phyloP scores from a whole-genome alignment of 2,329 filamentous ascomycete species.

The Emergomyces orientalis region DNA sequence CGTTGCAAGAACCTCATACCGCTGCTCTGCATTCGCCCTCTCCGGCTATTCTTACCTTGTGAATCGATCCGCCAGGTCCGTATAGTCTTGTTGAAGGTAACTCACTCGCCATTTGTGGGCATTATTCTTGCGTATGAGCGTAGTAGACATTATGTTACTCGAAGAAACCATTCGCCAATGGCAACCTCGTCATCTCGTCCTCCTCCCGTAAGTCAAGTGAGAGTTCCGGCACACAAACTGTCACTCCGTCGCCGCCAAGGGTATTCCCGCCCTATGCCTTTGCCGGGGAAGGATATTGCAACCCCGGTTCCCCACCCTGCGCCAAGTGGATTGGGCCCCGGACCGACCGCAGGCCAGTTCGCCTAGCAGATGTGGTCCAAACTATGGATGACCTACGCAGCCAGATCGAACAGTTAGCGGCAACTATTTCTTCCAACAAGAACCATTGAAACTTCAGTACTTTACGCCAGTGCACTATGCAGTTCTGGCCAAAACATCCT shows the following conservation, averaged over 20 bases:
- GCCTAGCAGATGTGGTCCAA: constrained; percentile 27
- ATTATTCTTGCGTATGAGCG: constrained; percentile 49
- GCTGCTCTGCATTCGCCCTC: constrained; percentile 46
- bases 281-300: background rate
- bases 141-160: constrained; percentile 24
- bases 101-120: constrained; percentile 49
- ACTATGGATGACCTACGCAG: constrained; percentile 27
- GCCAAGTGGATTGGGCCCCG: constrained; percentile 6
- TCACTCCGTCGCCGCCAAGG: constrained; percentile 12
- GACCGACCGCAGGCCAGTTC: constrained; percentile 19
- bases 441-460: background rate
- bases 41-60: constrained; percentile 48
- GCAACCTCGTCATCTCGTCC: constrained; percentile 17
- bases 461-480: background rate
- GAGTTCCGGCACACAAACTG: constrained; percentile 20
- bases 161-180: constrained; percentile 18
- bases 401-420: constrained; percentile 28
- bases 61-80: constrained; percentile 46
- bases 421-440: constrained; percentile 18
- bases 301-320: background rate
- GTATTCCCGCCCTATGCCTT: constrained; percentile 15
- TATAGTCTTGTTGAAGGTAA: constrained; percentile 50
- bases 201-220: constrained; percentile 18
- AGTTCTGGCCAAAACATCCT: background rate
- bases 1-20: constrained; percentile 48